phyloP scores from a whole-genome alignment of 768 basidiomycete genomes.

The Amanita thiersii region DNA sequence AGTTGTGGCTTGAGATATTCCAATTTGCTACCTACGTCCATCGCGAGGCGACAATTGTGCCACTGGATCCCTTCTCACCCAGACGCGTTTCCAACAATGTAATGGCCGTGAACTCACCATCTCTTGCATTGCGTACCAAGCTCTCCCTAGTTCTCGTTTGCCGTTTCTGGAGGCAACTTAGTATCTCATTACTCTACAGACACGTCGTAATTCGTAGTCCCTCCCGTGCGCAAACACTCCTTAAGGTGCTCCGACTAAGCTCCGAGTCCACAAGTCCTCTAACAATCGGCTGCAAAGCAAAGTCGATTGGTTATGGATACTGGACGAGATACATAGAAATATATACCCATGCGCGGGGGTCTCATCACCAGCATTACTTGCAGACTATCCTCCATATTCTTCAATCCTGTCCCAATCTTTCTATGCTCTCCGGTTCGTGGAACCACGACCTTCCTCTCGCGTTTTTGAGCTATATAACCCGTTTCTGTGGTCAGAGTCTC shows the following conservation, averaged over 20 bases:
- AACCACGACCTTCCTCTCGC: conserved; percentile 31
- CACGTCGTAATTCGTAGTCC: conserved; percentile 40
- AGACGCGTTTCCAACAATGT: conserved; percentile 32
- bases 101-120: conserved; percentile 38
- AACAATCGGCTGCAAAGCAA: conserved; percentile 1
- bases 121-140: conserved; percentile 39
- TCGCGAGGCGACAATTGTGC: conserved; percentile 31
- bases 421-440: conserved; percentile 41
- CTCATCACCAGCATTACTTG: conserved; percentile 28
- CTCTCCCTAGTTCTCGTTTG: conserved; percentile 40
- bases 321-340: conserved; percentile 44
- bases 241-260: conserved; percentile 26
- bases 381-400: conserved; percentile 35
- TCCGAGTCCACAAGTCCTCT: conserved; percentile 7
- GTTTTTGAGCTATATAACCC: conserved; percentile 32
- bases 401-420: conserved; percentile 35
- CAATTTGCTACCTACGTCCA: conserved; percentile 45
- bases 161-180: conserved; percentile 35
- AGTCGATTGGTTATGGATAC: conserved; percentile 26
- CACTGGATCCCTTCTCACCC: conserved; percentile 37
- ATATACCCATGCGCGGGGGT: conserved; percentile 34
- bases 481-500: conserved; percentile 31
- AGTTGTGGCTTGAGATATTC: conserved; percentile 51
- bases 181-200: conserved; percentile 35
- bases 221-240: conserved; percentile 27